Evolutionary conservation across 2,329 filamentous ascomycete genomes (phyloP).

Genomic region (Colletotrichum musae): DNA sequence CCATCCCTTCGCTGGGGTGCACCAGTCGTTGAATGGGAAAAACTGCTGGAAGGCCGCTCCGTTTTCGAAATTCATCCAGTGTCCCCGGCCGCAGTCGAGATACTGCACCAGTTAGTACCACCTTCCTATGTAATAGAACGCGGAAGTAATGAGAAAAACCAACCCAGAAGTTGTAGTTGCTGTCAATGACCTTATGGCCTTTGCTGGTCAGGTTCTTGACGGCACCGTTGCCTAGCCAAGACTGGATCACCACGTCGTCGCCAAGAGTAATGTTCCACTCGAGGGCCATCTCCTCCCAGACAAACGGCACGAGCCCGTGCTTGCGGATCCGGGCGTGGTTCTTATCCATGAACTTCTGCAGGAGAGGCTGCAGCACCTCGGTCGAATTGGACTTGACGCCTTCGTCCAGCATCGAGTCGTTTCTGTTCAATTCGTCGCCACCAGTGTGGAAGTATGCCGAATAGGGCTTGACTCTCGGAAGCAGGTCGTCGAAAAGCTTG

Average conservation of each 20-base stretch:
- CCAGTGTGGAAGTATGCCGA: conserved; percentile 87
- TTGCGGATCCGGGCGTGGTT: conserved; percentile 76
- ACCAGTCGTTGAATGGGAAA: conserved; percentile 87
- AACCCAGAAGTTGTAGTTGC: conserved; percentile 84
- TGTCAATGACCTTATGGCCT: conserved; percentile 81
- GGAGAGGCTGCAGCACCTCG: conserved; percentile 77
- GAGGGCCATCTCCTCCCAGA: conserved; percentile 90
- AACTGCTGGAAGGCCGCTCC: conserved; percentile 64
- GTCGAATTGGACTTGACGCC: conserved; percentile 77
- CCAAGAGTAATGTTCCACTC: conserved; percentile 84
- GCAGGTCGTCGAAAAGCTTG: conserved; percentile 80
- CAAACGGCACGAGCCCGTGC: conserved; percentile 78
- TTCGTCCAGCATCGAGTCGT: conserved; percentile 81
- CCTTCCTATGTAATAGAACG: background rate
- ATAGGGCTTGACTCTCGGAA: conserved; percentile 80
- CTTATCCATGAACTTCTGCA: conserved; percentile 83
- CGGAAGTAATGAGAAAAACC: conserved; percentile 46
- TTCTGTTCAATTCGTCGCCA: conserved; percentile 87
- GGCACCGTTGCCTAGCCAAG: conserved; percentile 78
- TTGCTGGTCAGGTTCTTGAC: conserved; percentile 71
- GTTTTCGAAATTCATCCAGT: conserved; percentile 81
- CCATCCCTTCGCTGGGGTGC: conserved; percentile 86
- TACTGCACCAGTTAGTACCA: conserved; percentile 64
- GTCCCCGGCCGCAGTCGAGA: conserved; percentile 85
- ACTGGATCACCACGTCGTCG: conserved; percentile 81